Percentiles rank a stretch among this genome's conserved stretches.
These are phyloP conservation scores for Aegilops longissima DNA, from an alignment of 176 grass and related monocot species.

Conservation along the genomic window DNA sequence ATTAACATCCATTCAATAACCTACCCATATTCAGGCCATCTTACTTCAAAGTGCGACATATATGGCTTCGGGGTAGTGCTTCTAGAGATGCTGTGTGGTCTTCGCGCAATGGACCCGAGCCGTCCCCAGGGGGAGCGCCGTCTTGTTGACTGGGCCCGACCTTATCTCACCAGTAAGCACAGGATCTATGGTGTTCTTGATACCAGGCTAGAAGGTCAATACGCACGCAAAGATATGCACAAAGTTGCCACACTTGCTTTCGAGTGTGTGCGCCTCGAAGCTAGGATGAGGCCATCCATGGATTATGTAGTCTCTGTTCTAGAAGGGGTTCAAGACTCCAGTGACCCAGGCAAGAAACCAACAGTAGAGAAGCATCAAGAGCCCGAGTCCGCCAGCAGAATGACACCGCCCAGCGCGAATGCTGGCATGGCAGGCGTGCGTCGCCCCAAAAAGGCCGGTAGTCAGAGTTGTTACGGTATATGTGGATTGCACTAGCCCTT, in stretches of 20 bases:
- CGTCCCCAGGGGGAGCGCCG: constrained; percentile 48
- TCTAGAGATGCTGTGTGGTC: constrained; percentile 68
- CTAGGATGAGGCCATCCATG: constrained; percentile 54
- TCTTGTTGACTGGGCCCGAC: constrained; percentile 67
- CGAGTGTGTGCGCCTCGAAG: too few relatives aligned
- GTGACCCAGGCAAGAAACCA: constrained; percentile 5
- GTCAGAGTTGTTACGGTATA: too few relatives aligned
- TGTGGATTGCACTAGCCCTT: too few relatives aligned
- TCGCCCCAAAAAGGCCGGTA: neutral
- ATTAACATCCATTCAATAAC: neutral
- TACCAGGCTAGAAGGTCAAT: too few relatives aligned
- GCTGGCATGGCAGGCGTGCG: neutral
- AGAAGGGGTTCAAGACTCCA: constrained; percentile 37
- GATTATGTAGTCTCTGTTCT: constrained; percentile 48
- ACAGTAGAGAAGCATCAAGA: constrained; percentile 28
- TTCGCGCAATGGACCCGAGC: constrained; percentile 59
- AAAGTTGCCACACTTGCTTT: too few relatives aligned
- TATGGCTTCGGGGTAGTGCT: constrained; percentile 83
- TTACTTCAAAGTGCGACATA: constrained; percentile 60
- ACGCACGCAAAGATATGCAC: too few relatives aligned
- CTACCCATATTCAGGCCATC: constrained; percentile 43
- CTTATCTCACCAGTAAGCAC: constrained; percentile 62
- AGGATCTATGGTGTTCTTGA: constrained; percentile 34
- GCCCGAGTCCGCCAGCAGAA: neutral
- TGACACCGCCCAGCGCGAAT: neutral